Evolutionary conservation across 1,284 basidiomycete species (phyloP), one percentile per base, ranked within the genome.

Genomic region (Ceratobasidium theobromae): DNA sequence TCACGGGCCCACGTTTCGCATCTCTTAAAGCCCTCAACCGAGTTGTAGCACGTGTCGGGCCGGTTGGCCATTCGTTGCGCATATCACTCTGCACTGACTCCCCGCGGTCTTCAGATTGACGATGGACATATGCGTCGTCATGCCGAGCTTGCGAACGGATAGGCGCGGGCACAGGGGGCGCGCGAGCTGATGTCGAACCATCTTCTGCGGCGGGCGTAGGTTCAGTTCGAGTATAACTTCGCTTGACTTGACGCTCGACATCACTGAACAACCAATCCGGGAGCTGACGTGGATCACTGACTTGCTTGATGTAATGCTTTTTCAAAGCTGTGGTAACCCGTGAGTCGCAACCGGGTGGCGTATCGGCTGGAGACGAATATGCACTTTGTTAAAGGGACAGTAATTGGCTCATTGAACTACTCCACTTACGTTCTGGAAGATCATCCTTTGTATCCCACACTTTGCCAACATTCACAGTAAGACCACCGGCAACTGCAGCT

Each of bases 241-340:
- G 27, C 21, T 45, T 54, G 28, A 69, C 53, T 65, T 68, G 62
- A 35, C 84, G 80, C 70, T 87, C 86, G 46, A 76, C 77, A 65
- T 82, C 82, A 53, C 80, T 80, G 69, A 88, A 88, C 8, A 89
- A 78, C 86, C 86, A 88, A 5, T 78, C 76, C 11, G 87, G 86
- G n/a, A 89, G 79, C 71, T 88, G 86, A 21, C 79, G 72, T 4
- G 81, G 81, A 48, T 80, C 77, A 33, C 78, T 79, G 14, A 85
- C 86, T 73, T 86, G 85, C 35, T 79, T 79, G 43, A 86, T 77
- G 71, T 88, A 82, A 72, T 87, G 88, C 0, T 83, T 81, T 72
- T 86, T 86, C 82, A 88, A 81, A 1, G 83, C 84, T n/a, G 80
- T 80, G 3, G 81, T 82, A 32, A 88, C 78, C 43, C 82, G 82